These are phyloP conservation scores for Gloeostereum incarnatum DNA, from an alignment of 768 basidiomycete species.

Conservation along the genomic window DNA sequence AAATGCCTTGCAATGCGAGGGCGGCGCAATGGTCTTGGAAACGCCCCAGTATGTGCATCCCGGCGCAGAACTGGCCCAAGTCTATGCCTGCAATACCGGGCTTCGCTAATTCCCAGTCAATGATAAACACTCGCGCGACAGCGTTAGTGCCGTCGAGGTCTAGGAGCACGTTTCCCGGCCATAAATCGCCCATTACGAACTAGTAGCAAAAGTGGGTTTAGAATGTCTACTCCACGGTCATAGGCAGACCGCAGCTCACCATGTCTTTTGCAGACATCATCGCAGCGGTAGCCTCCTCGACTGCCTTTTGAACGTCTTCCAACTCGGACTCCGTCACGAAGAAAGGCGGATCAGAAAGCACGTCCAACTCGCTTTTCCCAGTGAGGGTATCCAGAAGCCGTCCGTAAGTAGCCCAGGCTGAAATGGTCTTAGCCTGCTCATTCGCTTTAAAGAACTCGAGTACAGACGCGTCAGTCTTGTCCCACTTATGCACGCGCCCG, in stretches of 20 bases:
- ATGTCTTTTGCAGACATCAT: conserved; percentile 17
- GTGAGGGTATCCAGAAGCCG: conserved; percentile 28
- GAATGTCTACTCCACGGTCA: background rate
- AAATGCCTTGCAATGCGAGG: conserved; percentile 8
- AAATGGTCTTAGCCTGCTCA: conserved; percentile 27
- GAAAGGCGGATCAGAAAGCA: conserved; percentile 32
- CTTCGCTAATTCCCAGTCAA: conserved; percentile 63
- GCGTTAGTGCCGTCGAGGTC: conserved; percentile 14
- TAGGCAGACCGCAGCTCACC: conserved; percentile 12
- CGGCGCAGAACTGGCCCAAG: conserved; percentile 57
- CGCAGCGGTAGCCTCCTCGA: conserved; percentile 14
- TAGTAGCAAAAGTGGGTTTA: conserved; percentile 6
- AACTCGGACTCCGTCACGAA: conserved; percentile 26
- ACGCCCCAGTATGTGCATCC: conserved; percentile 39
- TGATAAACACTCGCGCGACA: conserved; percentile 32
- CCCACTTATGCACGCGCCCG: conserved; percentile 40
- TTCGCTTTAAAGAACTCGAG: conserved; percentile 27
- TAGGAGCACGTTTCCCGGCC: conserved; percentile 64
- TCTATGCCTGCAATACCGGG: conserved; percentile 50
- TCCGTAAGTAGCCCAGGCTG: conserved; percentile 33
- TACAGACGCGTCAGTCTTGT: conserved; percentile 20
- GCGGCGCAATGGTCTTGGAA: conserved; percentile 21
- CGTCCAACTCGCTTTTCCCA: conserved; percentile 18
- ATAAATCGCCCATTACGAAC: conserved; percentile 66
- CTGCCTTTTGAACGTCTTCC: conserved; percentile 13